These are phyloP conservation scores for Insectozyma bohioensis DNA, from an alignment of 1,139 yeast species.

Conservation along the genomic window DNA sequence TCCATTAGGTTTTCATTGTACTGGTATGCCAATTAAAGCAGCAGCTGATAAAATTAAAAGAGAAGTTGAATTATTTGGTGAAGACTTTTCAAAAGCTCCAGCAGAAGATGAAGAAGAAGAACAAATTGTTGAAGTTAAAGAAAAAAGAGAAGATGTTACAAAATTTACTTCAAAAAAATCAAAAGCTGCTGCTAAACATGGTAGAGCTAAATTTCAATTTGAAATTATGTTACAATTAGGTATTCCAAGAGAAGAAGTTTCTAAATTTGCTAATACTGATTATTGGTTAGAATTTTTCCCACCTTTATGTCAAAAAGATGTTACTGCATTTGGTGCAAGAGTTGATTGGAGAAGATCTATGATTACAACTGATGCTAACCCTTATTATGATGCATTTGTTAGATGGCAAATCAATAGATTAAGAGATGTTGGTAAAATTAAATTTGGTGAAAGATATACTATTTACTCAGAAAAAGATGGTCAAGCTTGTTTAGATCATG, in stretches of 20 bases:
- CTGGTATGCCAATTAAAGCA: constrained; percentile 98
- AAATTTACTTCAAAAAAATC: constrained; percentile 91
- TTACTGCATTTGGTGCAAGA: constrained; percentile 83
- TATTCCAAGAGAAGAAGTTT: constrained; percentile 76
- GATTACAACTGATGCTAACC: constrained; percentile 93
- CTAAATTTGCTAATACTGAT: constrained; percentile 83
- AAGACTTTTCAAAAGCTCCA: constrained; percentile 70
- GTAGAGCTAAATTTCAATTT: constrained; percentile 90
- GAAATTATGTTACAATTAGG: constrained; percentile 96
- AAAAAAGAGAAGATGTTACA: constrained; percentile 71
- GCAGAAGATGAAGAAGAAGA: constrained; percentile 53
- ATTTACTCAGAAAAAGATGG: constrained; percentile 97
- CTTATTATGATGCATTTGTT: constrained; percentile 91
- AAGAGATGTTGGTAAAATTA: constrained; percentile 84
- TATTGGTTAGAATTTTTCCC: constrained; percentile 94
- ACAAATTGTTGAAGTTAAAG: constrained; percentile 25
- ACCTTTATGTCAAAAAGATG: constrained; percentile 80
- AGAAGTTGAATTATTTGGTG: constrained; percentile 90
- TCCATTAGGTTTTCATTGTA: constrained; percentile 98
- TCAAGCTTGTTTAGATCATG: constrained; percentile 99
- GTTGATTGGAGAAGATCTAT: constrained; percentile 98
- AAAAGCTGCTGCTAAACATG: constrained; percentile 90
- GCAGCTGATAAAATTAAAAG: constrained; percentile 94
- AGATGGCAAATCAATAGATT: constrained; percentile 96
- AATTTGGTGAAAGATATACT: constrained; percentile 97